Conservation (phyloP, 2,329 filamentous ascomycete species). For the Trichoderma oligosporum region DNA sequence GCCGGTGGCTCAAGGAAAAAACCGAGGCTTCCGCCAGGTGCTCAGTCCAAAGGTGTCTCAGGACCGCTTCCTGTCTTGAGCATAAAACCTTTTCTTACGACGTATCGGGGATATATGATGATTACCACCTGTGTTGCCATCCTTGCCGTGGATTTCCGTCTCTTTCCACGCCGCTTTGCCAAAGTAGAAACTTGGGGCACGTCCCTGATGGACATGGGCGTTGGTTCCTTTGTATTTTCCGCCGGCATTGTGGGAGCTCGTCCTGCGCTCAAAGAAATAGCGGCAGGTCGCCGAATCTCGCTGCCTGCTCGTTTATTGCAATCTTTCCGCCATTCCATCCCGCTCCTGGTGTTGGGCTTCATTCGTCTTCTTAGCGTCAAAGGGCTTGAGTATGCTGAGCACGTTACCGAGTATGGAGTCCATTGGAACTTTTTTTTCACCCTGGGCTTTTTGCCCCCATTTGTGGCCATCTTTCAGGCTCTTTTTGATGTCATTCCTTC, state of each 20-base stretch:
- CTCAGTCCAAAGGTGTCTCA: constrained; percentile 33
- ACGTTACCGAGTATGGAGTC: constrained; percentile 94
- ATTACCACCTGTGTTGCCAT: constrained; percentile 85
- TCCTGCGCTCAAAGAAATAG: constrained; percentile 67
- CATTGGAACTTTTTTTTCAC: constrained; percentile 99
- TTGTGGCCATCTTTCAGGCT: constrained; percentile 78
- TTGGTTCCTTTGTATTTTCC: constrained; percentile 96
- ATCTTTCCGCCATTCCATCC: constrained; percentile 76
- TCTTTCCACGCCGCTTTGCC: constrained; percentile 91
- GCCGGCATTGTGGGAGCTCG: constrained; percentile 87
- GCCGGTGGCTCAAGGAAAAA: constrained; percentile 41
- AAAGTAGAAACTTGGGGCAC: constrained; percentile 99
- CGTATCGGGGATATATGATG: constrained; percentile 89
- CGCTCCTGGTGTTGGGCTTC: constrained; percentile 74
- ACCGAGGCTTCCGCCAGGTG: constrained; percentile 42
- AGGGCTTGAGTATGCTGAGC: constrained; percentile 90
- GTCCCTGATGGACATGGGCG: constrained; percentile 96
- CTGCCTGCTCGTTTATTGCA: constrained; percentile 57
- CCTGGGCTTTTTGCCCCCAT: constrained; percentile 79
- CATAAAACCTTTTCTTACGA: constrained; percentile 86
- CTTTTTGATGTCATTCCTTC: constrained; percentile 68
- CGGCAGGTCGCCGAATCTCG: constrained; percentile 47
- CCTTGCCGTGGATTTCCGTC: constrained; percentile 89
- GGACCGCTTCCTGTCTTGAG: constrained; percentile 52
- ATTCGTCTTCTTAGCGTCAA: constrained; percentile 86